Base-by-base conservation (phyloP, 306 rosid species). In the Rosa lucieae region DNA sequence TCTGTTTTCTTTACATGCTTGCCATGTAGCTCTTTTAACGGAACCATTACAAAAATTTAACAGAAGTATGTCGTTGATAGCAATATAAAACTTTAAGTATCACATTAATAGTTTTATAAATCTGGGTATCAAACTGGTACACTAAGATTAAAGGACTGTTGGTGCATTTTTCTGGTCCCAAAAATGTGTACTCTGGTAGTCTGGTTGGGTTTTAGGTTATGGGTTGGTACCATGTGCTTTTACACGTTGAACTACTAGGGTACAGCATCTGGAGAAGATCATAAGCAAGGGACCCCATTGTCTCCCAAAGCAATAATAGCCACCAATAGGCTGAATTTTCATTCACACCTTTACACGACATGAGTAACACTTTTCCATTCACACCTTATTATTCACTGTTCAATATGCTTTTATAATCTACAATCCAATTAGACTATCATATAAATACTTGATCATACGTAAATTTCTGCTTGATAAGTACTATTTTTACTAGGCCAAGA, bases 401-500 rank as follows among this genome's bases (percentile, higher is more conserved):
- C 82, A 71, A 26, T 63, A 80, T 76, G 83, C 83, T 79, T 6
- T 86, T 72, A 51, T 81, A 71, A 87, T 90, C 75, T 75, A 63
- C 79, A 76, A 53, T 62, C 79, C 82, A 88, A 75, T 67, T 37
- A 56, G 20, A 74, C 75, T 52, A 58, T 78, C 63, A 58, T 15
- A 74, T 23, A n/a, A 5, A 13, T 37, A 20, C 29, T 32, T 13
- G 43, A 11, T 61, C 67, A 4, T 26, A 61, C 9, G 12, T 11
- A 2, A n/a, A 62, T 5, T 2, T 32, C 40, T 37, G 70, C 46
- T 8, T 15, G 20, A 39, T 37, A 14, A 65, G 39, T 26, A 14
- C 39, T 26, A 10, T 7, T 23, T 58, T 42, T 9, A 74, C 43
- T 67, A 94, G 73, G 99, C 99, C 63, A 95, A 83, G 80, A 95